A percentile compares a stretch with the other conserved stretches of the same genome.
These are phyloP conservation scores for Hyphopichia homilentoma DNA, from an alignment of 805 yeast species.

Conservation along the genomic window DNA sequence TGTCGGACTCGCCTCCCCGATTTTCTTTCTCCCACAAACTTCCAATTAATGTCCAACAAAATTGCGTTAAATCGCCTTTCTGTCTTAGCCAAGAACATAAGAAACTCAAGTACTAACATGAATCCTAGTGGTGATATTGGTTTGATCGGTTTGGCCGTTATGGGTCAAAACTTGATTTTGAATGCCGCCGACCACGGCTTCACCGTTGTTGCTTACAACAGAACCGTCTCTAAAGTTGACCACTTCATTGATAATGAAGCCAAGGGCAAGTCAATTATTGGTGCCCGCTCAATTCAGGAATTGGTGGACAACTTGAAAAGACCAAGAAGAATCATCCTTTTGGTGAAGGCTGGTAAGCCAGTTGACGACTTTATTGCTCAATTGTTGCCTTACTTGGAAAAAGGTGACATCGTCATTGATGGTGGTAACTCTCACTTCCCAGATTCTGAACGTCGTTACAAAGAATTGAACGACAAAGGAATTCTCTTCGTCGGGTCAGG, in stretches of 20 bases:
- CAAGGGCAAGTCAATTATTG: constrained; percentile 93
- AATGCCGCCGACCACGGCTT: constrained; percentile 99
- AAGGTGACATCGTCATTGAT: constrained; percentile 97
- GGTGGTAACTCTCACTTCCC: constrained; percentile 99
- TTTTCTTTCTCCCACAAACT: neutral
- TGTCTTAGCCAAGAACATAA: no score
- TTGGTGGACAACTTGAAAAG: constrained; percentile 84
- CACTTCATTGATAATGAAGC: constrained; percentile 92
- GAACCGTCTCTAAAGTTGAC: constrained; percentile 95
- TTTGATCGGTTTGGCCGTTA: constrained; percentile 98
- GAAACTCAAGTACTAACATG: constrained; percentile 17
- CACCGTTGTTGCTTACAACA: constrained; percentile 97
- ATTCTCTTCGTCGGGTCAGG: constrained; percentile 95
- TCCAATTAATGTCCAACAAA: no score
- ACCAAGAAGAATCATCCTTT: constrained; percentile 92
- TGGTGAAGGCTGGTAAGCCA: constrained; percentile 96
- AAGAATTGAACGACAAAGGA: constrained; percentile 81
- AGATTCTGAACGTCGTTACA: constrained; percentile 95
- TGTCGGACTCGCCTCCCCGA: neutral
- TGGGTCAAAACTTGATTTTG: constrained; percentile 97
- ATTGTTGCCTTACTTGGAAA: constrained; percentile 85
- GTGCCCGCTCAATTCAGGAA: constrained; percentile 91
- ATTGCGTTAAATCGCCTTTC: no score
- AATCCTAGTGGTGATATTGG: constrained; percentile 85
- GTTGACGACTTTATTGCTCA: constrained; percentile 89